These are phyloP conservation scores for Stachybotrys elegans DNA, from an alignment of 2,329 filamentous ascomycete genomes.

Conservation along the genomic window DNA sequence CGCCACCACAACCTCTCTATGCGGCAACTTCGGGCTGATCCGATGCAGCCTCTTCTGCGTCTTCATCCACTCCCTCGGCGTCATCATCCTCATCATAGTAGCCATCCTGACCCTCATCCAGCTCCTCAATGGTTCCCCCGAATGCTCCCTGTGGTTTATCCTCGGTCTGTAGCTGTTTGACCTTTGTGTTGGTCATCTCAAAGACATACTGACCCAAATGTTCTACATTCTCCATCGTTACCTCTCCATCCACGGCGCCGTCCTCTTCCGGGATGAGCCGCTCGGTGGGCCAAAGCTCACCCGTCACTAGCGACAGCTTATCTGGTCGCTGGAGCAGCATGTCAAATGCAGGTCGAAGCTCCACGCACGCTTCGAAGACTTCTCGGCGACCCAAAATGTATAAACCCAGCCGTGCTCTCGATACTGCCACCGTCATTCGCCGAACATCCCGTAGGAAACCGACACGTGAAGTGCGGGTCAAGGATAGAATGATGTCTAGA, in stretches of 20 bases:
- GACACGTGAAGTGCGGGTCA: conserved; percentile 81
- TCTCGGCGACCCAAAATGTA: conserved; percentile 87
- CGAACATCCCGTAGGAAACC: conserved; percentile 93
- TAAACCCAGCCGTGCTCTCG: conserved; percentile 82
- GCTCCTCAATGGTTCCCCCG: conserved; percentile 16
- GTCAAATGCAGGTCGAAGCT: conserved; percentile 82
- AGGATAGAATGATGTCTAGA: conserved; percentile 83
- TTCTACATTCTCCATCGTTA: conserved; percentile 84
- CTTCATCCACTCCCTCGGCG: conserved; percentile 16
- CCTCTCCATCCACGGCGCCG: conserved; percentile 46
- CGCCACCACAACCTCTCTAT: not conserved
- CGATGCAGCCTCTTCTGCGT: conserved; percentile 27
- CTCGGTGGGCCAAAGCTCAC: conserved; percentile 76
- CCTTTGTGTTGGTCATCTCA: conserved; percentile 76
- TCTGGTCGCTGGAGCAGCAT: conserved; percentile 71
- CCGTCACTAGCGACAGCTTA: conserved; percentile 74
- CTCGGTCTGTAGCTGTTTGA: conserved; percentile 43
- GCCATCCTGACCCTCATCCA: conserved; percentile 23
- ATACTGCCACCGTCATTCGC: conserved; percentile 89
- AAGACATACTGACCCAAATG: conserved; percentile 94
- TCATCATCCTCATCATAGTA: conserved; percentile 23
- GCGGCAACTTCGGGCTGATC: conserved; percentile 27
- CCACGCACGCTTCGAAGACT: conserved; percentile 84
- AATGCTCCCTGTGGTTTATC: conserved; percentile 20
- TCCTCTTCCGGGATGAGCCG: conserved; percentile 41